A percentile compares a stretch with the other conserved stretches of the same genome.
Conservation (phyloP, 106 monocot species). For the Posidonia australis region DNA sequence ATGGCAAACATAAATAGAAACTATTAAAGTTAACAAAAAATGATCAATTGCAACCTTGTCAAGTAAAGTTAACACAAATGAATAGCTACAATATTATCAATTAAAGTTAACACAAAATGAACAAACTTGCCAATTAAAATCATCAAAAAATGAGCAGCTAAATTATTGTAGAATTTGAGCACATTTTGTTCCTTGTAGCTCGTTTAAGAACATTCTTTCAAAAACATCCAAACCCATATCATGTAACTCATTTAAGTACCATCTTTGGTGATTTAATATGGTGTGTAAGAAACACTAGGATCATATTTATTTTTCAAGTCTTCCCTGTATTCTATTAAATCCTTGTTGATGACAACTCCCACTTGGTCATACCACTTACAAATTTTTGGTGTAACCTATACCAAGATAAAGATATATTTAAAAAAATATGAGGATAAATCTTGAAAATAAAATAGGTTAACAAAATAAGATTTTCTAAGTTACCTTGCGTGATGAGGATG, state of each 20-base stretch:
- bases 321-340: slow-evolving; percentile 70
- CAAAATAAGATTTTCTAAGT: background rate
- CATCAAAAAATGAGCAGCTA: too few species aligned
- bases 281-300: slow-evolving; percentile 51
- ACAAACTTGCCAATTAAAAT: too few species aligned
- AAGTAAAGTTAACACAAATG: too few species aligned
- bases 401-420: background rate
- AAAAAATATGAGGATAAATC: background rate
- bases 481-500: slow-evolving; percentile 98
- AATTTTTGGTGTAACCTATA: slow-evolving; percentile 87
- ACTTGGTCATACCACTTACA: slow-evolving; percentile 73
- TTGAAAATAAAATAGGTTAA: background rate
- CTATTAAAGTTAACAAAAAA: too few species aligned
- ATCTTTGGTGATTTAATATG: slow-evolving; percentile 50
- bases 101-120: too few species aligned
- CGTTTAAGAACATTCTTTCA: too few species aligned
- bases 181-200: too few species aligned
- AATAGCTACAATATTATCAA: too few species aligned
- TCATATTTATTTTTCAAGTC: slow-evolving; percentile 63
- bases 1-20: too few species aligned
- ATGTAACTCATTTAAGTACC: slow-evolving; percentile 46
- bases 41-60: too few species aligned
- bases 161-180: too few species aligned
- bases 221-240: slow-evolving; percentile 63
- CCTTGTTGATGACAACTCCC: slow-evolving; percentile 69